Percentiles rank a stretch among this genome's conserved stretches.
Evolutionary conservation across 352 stramenopile genomes (phyloP).

Genomic region (Globisporangium lucens): DNA sequence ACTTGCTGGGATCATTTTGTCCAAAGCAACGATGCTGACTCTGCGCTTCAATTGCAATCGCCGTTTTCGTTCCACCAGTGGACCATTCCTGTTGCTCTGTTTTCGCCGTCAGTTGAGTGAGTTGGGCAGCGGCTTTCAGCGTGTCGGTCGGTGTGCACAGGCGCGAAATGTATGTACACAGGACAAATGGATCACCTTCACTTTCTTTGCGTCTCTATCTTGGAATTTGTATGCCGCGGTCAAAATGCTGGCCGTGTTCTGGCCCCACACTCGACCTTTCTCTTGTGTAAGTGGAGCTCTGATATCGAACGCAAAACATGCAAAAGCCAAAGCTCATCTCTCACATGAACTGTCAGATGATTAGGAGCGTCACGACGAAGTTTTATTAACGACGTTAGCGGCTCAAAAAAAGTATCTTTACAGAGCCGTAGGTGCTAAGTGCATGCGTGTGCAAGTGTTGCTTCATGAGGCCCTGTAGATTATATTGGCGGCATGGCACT

Average conservation of each 20-base stretch:
- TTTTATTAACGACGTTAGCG: background rate
- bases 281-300: background rate
- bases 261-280: background rate
- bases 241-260: background rate
- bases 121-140: background rate
- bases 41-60: too few relatives aligned
- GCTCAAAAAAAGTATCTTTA: too few relatives aligned
- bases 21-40: too few relatives aligned
- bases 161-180: background rate
- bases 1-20: too few relatives aligned
- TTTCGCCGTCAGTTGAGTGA: background rate
- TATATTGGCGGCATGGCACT: background rate
- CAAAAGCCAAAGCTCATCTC: background rate
- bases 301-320: background rate
- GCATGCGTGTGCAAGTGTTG: too few relatives aligned
- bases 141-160: background rate
- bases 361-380: background rate
- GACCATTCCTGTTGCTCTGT: background rate
- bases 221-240: background rate
- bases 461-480: too few relatives aligned
- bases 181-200: too few relatives aligned
- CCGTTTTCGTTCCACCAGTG: background rate
- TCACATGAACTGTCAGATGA: background rate
- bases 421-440: too few relatives aligned
- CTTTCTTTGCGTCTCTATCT: background rate